Percentiles rank a stretch among this genome's conserved stretches.
phyloP scores from a whole-genome alignment of 1,139 yeast species.

The Zygotorulaspora mrakii region DNA sequence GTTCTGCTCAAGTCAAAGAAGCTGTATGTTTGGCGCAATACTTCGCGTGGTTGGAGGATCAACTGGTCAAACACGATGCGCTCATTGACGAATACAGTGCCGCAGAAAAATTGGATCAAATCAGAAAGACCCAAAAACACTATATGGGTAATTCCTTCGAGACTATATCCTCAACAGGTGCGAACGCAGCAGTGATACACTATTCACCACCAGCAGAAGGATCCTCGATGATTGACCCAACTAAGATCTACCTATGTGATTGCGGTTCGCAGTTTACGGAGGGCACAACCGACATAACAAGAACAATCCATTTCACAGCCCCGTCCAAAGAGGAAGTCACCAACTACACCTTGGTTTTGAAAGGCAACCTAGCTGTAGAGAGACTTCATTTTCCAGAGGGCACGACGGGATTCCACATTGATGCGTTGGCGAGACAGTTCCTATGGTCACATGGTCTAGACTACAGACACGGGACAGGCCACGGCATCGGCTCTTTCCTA shows the following conservation, averaged over 20 bases:
- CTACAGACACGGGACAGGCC: constrained; percentile 96
- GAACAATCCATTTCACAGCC: constrained; percentile 76
- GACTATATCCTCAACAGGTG: constrained; percentile 89
- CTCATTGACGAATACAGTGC: constrained; percentile 77
- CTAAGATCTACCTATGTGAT: constrained; percentile 79
- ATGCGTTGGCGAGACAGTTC: constrained; percentile 82
- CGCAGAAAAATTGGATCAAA: constrained; percentile 60
- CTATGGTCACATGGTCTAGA: constrained; percentile 87
- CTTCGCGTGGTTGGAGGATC: constrained; percentile 82
- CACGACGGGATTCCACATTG: constrained; percentile 79
- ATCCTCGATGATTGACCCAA: constrained; percentile 67
- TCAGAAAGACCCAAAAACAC: constrained; percentile 57
- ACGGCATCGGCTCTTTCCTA: constrained; percentile 89
- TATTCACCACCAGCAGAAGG: constrained; percentile 68
- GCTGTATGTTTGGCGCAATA: constrained; percentile 77
- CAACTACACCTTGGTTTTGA: constrained; percentile 84
- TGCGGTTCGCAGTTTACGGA: constrained; percentile 92
- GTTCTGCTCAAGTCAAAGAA: constrained; percentile 76
- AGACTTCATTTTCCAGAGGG: constrained; percentile 79
- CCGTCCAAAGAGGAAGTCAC: constrained; percentile 66
- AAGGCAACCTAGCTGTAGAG: constrained; percentile 85
- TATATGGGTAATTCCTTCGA: constrained; percentile 86
- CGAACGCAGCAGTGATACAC: constrained; percentile 91
- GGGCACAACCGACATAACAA: constrained; percentile 95
- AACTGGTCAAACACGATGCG: constrained; percentile 51